Conservation (phyloP, 2,329 filamentous ascomycete species). For the Colletotrichum sp. region DNA sequence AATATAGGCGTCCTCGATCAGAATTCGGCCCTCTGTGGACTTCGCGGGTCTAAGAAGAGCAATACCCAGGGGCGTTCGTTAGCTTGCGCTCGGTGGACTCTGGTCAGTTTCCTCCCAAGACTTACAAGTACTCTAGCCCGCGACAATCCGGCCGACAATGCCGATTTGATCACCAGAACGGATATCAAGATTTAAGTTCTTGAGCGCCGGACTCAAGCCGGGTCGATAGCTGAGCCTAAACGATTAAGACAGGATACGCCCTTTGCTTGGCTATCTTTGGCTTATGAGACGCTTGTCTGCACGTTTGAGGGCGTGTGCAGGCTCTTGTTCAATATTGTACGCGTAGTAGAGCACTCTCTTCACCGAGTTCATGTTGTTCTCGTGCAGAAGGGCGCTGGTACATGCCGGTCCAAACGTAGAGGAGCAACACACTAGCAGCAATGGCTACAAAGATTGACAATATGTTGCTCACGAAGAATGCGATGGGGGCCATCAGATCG, state of each 20-base stretch:
- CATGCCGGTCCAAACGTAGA: neutral
- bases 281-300: neutral
- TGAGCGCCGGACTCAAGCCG: neutral
- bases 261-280: neutral
- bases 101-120: neutral
- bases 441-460: neutral
- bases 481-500: neutral
- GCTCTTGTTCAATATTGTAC: neutral
- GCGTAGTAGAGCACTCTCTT: neutral
- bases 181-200: neutral
- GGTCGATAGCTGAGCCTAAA: neutral
- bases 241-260: neutral
- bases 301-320: neutral
- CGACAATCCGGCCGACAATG: neutral
- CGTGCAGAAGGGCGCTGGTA: neutral
- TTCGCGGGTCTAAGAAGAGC: neutral
- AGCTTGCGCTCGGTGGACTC: neutral
- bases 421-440: neutral
- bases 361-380: neutral
- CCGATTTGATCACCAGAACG: neutral
- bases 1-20: neutral
- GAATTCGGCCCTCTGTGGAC: neutral
- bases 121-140: neutral
- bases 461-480: neutral
- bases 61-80: neutral